A percentile compares a stretch with the other conserved stretches of the same genome.
Evolutionary conservation across 2,329 filamentous ascomycete species (phyloP).

Genomic region (Botrytis fragariae): DNA sequence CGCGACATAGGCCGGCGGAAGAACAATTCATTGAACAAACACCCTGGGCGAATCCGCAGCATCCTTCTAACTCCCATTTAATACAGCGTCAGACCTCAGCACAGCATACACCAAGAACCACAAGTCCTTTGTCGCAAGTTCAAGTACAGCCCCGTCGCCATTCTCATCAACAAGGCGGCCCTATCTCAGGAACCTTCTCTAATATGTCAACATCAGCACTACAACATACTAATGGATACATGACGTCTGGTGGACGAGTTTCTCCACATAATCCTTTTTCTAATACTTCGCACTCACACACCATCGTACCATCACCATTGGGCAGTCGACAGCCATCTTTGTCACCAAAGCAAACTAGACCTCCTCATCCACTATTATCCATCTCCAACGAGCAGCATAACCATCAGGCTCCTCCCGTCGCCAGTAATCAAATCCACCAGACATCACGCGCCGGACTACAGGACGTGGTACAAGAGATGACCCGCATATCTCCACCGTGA

Average conservation of each 20-base stretch:
- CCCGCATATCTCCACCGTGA: conserved; percentile 28
- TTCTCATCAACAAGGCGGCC: conserved; percentile 38
- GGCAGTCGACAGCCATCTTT: conserved; percentile 38
- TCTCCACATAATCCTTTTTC: conserved; percentile 37
- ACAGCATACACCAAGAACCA: conserved; percentile 41
- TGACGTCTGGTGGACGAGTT: conserved; percentile 31
- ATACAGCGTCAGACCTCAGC: conserved; percentile 43
- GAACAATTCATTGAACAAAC: conserved; percentile 88
- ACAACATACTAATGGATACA: conserved; percentile 33
- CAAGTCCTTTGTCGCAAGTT: conserved; percentile 38
- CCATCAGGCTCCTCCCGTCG: background rate
- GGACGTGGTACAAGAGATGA: conserved; percentile 23
- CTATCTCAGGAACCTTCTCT: conserved; percentile 39
- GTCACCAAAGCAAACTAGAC: conserved; percentile 35
- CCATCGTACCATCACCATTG: conserved; percentile 36
- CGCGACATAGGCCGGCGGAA: conserved; percentile 59
- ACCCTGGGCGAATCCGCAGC: conserved; percentile 88
- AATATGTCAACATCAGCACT: conserved; percentile 28
- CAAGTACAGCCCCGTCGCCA: conserved; percentile 40
- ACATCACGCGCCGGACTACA: conserved; percentile 24
- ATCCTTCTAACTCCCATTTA: conserved; percentile 58
- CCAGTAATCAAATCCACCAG: conserved; percentile 25
- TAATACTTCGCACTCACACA: conserved; percentile 33
- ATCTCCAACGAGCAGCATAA: conserved; percentile 26
- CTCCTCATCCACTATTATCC: conserved; percentile 23